phyloP scores from a whole-genome alignment of 768 basidiomycete genomes.

The Boletellus ananas region DNA sequence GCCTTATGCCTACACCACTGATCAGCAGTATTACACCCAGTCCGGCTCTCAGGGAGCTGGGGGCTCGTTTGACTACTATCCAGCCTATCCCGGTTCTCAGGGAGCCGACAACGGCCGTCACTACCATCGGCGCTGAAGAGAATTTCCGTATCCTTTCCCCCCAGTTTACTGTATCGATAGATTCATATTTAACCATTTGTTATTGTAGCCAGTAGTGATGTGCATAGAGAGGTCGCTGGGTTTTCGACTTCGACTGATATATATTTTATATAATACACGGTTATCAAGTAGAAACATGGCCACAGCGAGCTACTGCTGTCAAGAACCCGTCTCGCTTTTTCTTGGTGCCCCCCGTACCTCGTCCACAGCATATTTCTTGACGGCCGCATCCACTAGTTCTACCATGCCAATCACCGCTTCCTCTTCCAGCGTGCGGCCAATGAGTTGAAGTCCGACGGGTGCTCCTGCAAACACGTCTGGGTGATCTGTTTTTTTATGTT shows the following conservation, averaged over 20 bases:
- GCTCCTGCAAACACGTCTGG: constrained; percentile 42
- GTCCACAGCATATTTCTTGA: constrained; percentile 20
- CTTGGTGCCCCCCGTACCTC: not conserved
- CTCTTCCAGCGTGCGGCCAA: constrained; percentile 47
- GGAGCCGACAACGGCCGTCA: not conserved
- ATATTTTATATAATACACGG: too few relatives aligned
- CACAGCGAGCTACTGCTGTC: too few relatives aligned
- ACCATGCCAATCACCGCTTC: constrained; percentile 50
- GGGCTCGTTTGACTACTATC: not conserved
- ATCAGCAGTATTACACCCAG: not conserved
- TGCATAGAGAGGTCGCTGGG: too few relatives aligned
- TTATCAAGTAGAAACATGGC: not conserved
- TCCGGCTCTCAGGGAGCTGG: too few relatives aligned
- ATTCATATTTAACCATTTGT: not conserved
- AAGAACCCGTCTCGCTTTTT: not conserved
- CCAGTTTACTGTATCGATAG: too few relatives aligned
- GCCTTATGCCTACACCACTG: not conserved
- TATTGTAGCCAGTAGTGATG: not conserved
- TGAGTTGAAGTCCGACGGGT: constrained; percentile 48
- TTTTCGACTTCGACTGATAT: too few relatives aligned
- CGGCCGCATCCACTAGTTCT: constrained; percentile 39
- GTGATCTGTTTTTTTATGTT: constrained; percentile 41
- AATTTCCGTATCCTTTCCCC: not conserved
- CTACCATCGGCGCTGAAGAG: not conserved
- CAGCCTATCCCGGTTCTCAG: not conserved